Conservation (phyloP, 2,329 filamentous ascomycete species). For the Colletotrichum magnum region DNA sequence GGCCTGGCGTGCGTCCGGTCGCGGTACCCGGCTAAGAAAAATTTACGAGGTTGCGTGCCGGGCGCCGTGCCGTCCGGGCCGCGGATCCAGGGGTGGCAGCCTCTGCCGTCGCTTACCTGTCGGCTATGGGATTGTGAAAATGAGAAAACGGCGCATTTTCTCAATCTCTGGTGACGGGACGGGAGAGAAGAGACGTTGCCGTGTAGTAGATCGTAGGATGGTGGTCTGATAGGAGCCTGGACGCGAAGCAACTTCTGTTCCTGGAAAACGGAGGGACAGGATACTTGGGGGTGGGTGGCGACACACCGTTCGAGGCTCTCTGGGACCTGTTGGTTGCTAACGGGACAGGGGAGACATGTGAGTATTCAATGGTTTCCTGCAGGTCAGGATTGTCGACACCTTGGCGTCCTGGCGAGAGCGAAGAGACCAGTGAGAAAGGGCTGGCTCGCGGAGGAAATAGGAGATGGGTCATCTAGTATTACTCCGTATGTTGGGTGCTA, state of each 20-base stretch:
- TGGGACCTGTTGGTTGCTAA: neutral
- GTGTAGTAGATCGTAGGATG: neutral
- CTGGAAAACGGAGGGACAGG: conserved; percentile 14
- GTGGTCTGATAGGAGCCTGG: no score
- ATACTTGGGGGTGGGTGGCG: no score
- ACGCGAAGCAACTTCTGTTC: neutral
- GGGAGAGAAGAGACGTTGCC: neutral
- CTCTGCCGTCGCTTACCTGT: conserved; percentile 2
- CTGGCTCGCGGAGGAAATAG: neutral
- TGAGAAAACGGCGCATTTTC: neutral
- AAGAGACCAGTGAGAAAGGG: neutral
- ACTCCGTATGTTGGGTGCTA: no score
- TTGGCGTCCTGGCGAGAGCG: conserved; percentile 13
- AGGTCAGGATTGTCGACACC: conserved; percentile 12
- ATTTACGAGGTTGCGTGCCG: conserved; percentile 16
- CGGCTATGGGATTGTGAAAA: no score
- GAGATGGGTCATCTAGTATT: neutral
- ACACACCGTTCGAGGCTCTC: neutral
- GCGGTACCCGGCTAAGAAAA: conserved; percentile 4
- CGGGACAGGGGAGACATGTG: neutral
- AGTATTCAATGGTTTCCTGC: conserved; percentile 23
- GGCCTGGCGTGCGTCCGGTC: neutral
- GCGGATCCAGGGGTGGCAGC: neutral
- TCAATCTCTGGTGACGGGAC: neutral
- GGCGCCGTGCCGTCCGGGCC: conserved; percentile 22